These are phyloP conservation scores for Xylaria scruposa DNA, from an alignment of 495 filamentous ascomycete genomes.

Conservation along the genomic window DNA sequence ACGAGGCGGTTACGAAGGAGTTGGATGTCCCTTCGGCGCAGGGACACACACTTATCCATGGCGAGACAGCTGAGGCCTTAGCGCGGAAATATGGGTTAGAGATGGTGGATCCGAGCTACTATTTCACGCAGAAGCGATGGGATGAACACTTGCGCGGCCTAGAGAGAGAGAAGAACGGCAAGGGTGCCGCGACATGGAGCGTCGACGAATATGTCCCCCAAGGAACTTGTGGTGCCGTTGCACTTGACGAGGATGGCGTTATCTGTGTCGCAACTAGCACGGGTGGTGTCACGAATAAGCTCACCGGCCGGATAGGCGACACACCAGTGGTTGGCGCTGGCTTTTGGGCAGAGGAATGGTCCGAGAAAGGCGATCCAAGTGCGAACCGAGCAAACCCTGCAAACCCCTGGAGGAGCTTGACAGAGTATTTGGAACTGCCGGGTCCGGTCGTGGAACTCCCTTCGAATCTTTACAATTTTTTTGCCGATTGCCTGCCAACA, in stretches of 20 bases:
- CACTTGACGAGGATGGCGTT: slow-evolving; percentile 73
- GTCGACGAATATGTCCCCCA: slow-evolving; percentile 72
- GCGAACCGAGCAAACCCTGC: background rate
- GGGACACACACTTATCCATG: slow-evolving; percentile 73
- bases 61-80: slow-evolving; percentile 68
- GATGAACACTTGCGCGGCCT: slow-evolving; percentile 78
- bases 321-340: slow-evolving; percentile 86
- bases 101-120: slow-evolving; percentile 72
- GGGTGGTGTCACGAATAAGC: slow-evolving; percentile 88
- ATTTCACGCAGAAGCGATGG: slow-evolving; percentile 81
- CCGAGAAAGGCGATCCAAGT: slow-evolving; percentile 43
- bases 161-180: slow-evolving; percentile 53
- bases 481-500: slow-evolving; percentile 61
- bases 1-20: slow-evolving; percentile 34
- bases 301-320: slow-evolving; percentile 84
- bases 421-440: slow-evolving; percentile 27
- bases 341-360: slow-evolving; percentile 90
- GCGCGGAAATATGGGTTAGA: slow-evolving; percentile 72
- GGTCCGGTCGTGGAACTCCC: slow-evolving; percentile 50
- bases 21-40: slow-evolving; percentile 56
- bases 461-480: slow-evolving; percentile 44
- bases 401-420: slow-evolving; percentile 28
- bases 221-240: slow-evolving; percentile 85
- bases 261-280: slow-evolving; percentile 84
- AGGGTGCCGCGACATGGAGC: slow-evolving; percentile 48